phyloP scores from a whole-genome alignment of 1,139 yeast species.

The Scheffersomyces stambukii region DNA sequence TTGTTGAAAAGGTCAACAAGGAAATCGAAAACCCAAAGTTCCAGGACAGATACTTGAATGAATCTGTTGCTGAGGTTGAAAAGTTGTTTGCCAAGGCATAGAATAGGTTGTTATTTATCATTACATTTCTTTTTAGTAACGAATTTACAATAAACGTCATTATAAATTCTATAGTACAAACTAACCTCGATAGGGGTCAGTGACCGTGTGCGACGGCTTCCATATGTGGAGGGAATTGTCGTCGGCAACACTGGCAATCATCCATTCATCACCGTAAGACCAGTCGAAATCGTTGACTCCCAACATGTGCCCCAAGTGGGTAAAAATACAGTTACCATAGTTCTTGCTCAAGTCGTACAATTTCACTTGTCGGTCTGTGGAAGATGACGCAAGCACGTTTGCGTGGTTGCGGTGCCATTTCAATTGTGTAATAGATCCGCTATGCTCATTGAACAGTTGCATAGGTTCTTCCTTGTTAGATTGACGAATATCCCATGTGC shows the following conservation, averaged over 20 bases:
- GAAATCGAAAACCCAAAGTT: conserved; percentile 84
- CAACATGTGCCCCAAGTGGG: conserved; percentile 86
- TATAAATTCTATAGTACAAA: background rate
- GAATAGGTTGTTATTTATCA: background rate
- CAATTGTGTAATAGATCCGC: conserved; percentile 60
- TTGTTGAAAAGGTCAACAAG: conserved; percentile 82
- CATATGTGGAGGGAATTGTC: conserved; percentile 88
- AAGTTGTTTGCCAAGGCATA: conserved; percentile 57
- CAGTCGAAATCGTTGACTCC: conserved; percentile 85
- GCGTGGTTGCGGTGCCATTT: conserved; percentile 73
- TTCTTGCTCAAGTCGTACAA: conserved; percentile 69
- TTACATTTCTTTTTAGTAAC: background rate
- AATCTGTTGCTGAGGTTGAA: conserved; percentile 90
- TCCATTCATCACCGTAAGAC: conserved; percentile 78
- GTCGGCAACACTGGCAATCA: conserved; percentile 78
- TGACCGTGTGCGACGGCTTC: conserved; percentile 49
- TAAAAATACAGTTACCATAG: conserved; percentile 42
- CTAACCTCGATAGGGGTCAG: conserved; percentile 4
- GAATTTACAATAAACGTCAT: background rate
- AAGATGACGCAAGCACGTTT: conserved; percentile 65
- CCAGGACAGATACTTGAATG: conserved; percentile 89
- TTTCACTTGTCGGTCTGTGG: conserved; percentile 67
- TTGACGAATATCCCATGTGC: conserved; percentile 68
- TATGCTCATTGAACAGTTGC: conserved; percentile 40
- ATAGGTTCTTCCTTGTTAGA: no score